Percentiles rank a stretch among this genome's conserved stretches.
Conservation (phyloP, 805 yeast genomes). For the Hanseniaspora opuntiae region DNA sequence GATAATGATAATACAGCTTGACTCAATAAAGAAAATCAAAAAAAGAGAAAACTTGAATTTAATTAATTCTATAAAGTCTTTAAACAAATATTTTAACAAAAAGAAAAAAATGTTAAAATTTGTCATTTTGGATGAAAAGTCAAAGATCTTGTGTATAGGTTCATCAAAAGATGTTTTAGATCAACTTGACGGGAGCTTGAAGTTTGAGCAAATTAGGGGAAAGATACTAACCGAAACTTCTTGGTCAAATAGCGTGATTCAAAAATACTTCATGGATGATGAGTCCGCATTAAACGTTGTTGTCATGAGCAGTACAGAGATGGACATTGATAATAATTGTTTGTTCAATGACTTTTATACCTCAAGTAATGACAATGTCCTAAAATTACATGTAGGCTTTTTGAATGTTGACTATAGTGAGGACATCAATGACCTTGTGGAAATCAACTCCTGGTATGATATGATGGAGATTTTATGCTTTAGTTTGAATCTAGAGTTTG, state of each 20-base stretch:
- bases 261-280: not conserved
- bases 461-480: conserved; percentile 23
- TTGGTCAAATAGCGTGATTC: conserved; percentile 1
- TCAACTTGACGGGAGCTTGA: not conserved
- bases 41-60: conserved; percentile 2
- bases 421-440: conserved; percentile 21
- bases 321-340: not conserved
- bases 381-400: conserved; percentile 24
- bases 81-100: not conserved
- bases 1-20: conserved; percentile 22
- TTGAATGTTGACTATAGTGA: conserved; percentile 24
- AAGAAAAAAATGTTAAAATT: not conserved
- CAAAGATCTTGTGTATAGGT: conserved; percentile 8
- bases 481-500: conserved; percentile 22
- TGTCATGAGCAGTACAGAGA: conserved; percentile 2
- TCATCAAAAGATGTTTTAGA: not conserved
- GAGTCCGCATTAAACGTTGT: not conserved
- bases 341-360: not conserved
- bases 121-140: conserved; percentile 1
- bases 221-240: not conserved
- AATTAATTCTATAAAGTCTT: conserved; percentile 4
- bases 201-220: conserved; percentile 10
- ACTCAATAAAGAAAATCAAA: conserved; percentile 14
- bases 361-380: not conserved
- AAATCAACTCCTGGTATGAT: conserved; percentile 21